These are phyloP conservation scores for Fistulina hepatica DNA, from an alignment of 1,284 basidiomycete species.

Conservation along the genomic window DNA sequence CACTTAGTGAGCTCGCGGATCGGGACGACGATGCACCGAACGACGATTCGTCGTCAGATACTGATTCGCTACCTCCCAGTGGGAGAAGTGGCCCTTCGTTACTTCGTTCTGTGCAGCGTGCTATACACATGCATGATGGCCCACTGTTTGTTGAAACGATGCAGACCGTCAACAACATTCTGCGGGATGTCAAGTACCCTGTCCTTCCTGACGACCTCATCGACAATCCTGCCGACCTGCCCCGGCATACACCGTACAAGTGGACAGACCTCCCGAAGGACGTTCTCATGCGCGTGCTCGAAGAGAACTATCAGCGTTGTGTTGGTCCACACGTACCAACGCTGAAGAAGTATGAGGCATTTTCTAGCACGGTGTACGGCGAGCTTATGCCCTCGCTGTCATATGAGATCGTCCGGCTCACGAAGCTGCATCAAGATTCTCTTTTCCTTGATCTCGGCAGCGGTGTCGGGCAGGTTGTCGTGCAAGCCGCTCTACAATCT, in stretches of 20 bases:
- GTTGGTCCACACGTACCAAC: constrained; percentile 59
- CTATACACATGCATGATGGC: constrained; percentile 52
- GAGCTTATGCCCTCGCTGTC: constrained; percentile 64
- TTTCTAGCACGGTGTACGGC: constrained; percentile 66
- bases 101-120: constrained; percentile 50
- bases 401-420: constrained; percentile 49
- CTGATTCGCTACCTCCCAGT: constrained; percentile 16
- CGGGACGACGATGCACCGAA: constrained; percentile 19
- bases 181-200: constrained; percentile 55
- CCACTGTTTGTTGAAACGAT: constrained; percentile 58
- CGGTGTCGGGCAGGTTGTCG: constrained; percentile 69
- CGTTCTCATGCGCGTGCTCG: constrained; percentile 56
- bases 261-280: constrained; percentile 48
- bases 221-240: constrained; percentile 21
- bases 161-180: constrained; percentile 42
- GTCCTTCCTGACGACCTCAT: constrained; percentile 37
- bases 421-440: constrained; percentile 45
- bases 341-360: constrained; percentile 60
- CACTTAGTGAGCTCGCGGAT: constrained; percentile 24
- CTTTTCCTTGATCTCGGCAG: constrained; percentile 70
- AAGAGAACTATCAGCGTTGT: constrained; percentile 70
- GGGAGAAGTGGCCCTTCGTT: constrained; percentile 34
- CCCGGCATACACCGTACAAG: constrained; percentile 30
- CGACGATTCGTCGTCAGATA: constrained; percentile 12
- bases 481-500: constrained; percentile 64